A percentile compares a stretch with the other conserved stretches of the same genome.
These are phyloP conservation scores for Flaveria trinervia DNA, from an alignment of 129 eudicot species.

Conservation along the genomic window DNA sequence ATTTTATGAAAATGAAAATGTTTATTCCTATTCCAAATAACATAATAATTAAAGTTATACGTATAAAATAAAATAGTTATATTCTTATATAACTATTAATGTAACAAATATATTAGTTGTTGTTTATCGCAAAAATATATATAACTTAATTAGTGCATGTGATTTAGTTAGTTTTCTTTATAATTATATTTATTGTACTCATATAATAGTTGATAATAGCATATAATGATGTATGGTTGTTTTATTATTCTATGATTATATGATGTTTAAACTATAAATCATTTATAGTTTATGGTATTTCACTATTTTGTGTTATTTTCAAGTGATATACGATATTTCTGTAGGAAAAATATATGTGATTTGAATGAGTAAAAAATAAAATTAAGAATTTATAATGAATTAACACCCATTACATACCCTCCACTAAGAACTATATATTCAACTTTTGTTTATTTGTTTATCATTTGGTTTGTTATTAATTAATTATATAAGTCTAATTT, in stretches of 20 bases:
- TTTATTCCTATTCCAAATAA: not conserved
- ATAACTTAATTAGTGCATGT: not conserved
- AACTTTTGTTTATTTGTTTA: not conserved
- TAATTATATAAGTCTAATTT: not conserved
- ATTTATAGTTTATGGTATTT: too few relatives aligned
- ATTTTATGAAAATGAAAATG: not conserved
- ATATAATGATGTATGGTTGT: too few relatives aligned
- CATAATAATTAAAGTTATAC: not conserved
- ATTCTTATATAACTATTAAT: too few relatives aligned
- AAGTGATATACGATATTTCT: not conserved
- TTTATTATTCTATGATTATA: too few relatives aligned
- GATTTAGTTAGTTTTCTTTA: not conserved
- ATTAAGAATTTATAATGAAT: not conserved
- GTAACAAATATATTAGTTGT: too few relatives aligned
- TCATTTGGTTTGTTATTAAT: conserved; percentile 1
- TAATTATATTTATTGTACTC: too few relatives aligned
- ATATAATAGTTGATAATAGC: too few relatives aligned
- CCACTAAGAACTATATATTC: conserved; percentile 32
- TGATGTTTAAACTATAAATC: too few relatives aligned
- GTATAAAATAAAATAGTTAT: too few relatives aligned
- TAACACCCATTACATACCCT: conserved; percentile 31
- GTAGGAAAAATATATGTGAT: not conserved
- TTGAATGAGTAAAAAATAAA: not conserved
- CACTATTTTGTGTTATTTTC: too few relatives aligned
- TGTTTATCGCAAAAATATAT: too few relatives aligned